Evolutionary conservation across 768 basidiomycete genomes (phyloP).

Genomic region (Phaeolepiota aurea): DNA sequence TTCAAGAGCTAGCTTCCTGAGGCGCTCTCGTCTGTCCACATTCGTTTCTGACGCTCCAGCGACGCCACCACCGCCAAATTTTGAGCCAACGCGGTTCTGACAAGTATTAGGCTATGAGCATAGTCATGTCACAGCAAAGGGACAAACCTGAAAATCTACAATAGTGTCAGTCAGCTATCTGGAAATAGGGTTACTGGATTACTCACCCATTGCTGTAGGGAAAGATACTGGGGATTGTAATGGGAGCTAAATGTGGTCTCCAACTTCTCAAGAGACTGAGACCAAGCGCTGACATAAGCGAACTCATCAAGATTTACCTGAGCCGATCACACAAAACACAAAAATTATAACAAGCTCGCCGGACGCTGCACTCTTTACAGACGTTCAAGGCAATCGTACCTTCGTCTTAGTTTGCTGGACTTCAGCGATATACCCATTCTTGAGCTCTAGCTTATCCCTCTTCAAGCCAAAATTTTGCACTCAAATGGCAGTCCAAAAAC

Average conservation of each 20-base stretch:
- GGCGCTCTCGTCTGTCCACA: conserved; percentile 89
- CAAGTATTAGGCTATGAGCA: conserved; percentile 4
- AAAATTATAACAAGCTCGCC: too few species aligned
- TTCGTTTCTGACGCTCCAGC: conserved; percentile 94
- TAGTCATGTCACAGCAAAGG: conserved; percentile 3
- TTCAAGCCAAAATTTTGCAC: not conserved
- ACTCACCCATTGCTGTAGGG: not conserved
- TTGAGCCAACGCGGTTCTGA: conserved; percentile 93
- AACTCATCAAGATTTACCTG: too few species aligned
- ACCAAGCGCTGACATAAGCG: too few species aligned
- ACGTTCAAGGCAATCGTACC: too few species aligned
- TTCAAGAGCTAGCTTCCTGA: conserved; percentile 91
- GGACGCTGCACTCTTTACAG: too few species aligned
- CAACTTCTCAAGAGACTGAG: too few species aligned
- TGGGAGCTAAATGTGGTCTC: too few species aligned
- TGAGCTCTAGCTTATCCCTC: not conserved
- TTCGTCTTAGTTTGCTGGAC: not conserved
- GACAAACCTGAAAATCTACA: conserved; percentile 62
- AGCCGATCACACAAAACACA: too few species aligned
- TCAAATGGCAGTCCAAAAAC: conserved; percentile 49
- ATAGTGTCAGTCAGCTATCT: conserved; percentile 6
- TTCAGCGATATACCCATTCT: not conserved
- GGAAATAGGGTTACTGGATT: not conserved
- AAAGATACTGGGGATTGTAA: not conserved
- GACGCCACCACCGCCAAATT: conserved; percentile 94